These are phyloP conservation scores for Calonectria montana DNA, from an alignment of 2,329 filamentous ascomycete genomes.

Conservation along the genomic window DNA sequence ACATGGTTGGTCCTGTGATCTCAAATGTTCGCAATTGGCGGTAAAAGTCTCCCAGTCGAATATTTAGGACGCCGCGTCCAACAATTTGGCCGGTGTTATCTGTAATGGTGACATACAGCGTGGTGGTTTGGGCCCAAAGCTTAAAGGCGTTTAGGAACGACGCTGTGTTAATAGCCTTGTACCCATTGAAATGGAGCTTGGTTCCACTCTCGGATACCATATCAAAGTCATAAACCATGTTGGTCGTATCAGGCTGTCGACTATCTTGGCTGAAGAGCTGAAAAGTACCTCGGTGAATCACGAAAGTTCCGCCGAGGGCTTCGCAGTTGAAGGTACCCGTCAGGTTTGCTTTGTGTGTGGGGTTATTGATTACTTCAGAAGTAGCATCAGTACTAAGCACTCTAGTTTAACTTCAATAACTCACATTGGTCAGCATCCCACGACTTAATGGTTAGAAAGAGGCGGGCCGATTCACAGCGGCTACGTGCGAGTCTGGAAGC, in stretches of 20 bases:
- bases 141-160: conserved; percentile 65
- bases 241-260: conserved; percentile 66
- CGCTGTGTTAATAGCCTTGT: conserved; percentile 71
- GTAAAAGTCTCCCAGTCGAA: conserved; percentile 64
- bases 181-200: conserved; percentile 69
- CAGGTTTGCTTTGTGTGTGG: conserved; percentile 51
- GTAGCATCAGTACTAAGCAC: neutral
- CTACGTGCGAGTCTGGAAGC: conserved; percentile 41
- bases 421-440: conserved; percentile 53
- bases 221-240: conserved; percentile 71
- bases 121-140: conserved; percentile 72
- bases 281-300: conserved; percentile 69
- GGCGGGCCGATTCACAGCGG: conserved; percentile 65
- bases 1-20: conserved; percentile 23
- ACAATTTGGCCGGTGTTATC: conserved; percentile 47
- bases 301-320: conserved; percentile 57
- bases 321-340: conserved; percentile 64
- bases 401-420: neutral
- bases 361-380: conserved; percentile 39
- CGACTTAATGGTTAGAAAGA: conserved; percentile 70
- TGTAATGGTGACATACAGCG: conserved; percentile 71
- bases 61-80: conserved; percentile 69
- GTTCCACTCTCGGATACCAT: conserved; percentile 65
- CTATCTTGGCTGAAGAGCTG: conserved; percentile 67
- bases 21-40: conserved; percentile 66